Evolutionary conservation across 495 filamentous ascomycete species (phyloP).

Genomic region (Glonium stellatum): DNA sequence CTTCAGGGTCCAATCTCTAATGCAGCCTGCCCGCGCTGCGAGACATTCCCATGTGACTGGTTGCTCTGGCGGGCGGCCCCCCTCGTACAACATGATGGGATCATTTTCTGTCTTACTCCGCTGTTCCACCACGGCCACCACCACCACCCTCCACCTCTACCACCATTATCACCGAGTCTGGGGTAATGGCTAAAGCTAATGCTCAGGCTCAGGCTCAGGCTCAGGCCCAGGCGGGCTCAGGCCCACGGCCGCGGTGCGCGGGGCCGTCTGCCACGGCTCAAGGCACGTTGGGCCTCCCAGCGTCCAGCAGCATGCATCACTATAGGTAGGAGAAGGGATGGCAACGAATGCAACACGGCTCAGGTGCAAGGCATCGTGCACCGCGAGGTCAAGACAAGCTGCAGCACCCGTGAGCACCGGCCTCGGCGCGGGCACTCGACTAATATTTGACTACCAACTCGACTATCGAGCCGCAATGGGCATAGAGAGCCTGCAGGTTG

Average conservation of each 20-base stretch:
- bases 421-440: not conserved
- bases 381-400: slow-evolving; percentile 1
- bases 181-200: not conserved
- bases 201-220: not conserved
- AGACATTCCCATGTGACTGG: not conserved
- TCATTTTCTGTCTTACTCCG: not conserved
- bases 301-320: too few species aligned
- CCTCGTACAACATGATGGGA: not conserved
- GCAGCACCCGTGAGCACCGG: not conserved
- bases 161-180: not conserved
- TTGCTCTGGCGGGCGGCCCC: not conserved
- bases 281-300: too few species aligned
- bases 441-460: too few species aligned
- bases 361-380: not conserved
- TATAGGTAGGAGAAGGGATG: too few species aligned
- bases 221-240: too few species aligned
- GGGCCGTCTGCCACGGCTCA: too few species aligned
- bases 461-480: not conserved
- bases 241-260: too few species aligned
- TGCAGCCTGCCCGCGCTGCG: not conserved
- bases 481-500: not conserved
- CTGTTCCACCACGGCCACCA: too few species aligned
- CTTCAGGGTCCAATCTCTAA: slow-evolving; percentile 2
- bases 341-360: not conserved
- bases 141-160: too few species aligned